Conservation (phyloP, 2,329 filamentous ascomycete species). For the Penicillium sp. region DNA sequence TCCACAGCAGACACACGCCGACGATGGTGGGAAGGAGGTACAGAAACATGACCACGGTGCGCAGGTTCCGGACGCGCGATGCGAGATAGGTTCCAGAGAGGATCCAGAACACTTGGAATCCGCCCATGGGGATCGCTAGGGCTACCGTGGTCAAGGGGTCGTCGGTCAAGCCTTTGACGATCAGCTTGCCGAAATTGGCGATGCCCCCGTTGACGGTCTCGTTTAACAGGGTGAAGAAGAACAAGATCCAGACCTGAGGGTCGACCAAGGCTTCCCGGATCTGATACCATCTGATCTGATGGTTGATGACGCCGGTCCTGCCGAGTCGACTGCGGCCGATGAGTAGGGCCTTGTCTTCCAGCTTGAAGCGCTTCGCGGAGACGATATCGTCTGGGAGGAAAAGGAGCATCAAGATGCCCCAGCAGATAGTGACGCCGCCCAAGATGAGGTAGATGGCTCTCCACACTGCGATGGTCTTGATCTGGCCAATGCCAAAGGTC, state of each 20-base stretch:
- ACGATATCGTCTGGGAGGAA: constrained; percentile 48
- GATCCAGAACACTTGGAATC: constrained; percentile 53
- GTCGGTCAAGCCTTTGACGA: constrained; percentile 49
- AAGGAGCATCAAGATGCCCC: constrained; percentile 41
- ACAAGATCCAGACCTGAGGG: constrained; percentile 47
- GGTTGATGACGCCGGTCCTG: constrained; percentile 49
- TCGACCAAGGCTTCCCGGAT: constrained; percentile 49
- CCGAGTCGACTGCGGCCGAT: constrained; percentile 40
- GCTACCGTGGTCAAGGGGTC: constrained; percentile 50
- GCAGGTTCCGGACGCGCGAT: constrained; percentile 49
- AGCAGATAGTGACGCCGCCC: constrained; percentile 45
- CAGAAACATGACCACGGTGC: constrained; percentile 53
- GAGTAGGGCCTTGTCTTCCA: constrained; percentile 46
- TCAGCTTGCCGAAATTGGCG: constrained; percentile 56
- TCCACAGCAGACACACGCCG: constrained; percentile 52
- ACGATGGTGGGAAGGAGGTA: constrained; percentile 54
- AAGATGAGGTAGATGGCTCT: constrained; percentile 48
- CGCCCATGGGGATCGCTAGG: constrained; percentile 55
- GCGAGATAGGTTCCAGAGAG: constrained; percentile 54
- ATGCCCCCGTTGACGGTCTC: constrained; percentile 54
- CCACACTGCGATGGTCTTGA: constrained; percentile 45
- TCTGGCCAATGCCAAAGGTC: constrained; percentile 42
- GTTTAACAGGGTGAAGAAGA: constrained; percentile 51
- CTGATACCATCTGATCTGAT: constrained; percentile 49
- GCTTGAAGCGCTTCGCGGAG: constrained; percentile 42